Evolutionary conservation across 2,329 filamentous ascomycete species (phyloP).

Genomic region (Colletotrichum magnum): DNA sequence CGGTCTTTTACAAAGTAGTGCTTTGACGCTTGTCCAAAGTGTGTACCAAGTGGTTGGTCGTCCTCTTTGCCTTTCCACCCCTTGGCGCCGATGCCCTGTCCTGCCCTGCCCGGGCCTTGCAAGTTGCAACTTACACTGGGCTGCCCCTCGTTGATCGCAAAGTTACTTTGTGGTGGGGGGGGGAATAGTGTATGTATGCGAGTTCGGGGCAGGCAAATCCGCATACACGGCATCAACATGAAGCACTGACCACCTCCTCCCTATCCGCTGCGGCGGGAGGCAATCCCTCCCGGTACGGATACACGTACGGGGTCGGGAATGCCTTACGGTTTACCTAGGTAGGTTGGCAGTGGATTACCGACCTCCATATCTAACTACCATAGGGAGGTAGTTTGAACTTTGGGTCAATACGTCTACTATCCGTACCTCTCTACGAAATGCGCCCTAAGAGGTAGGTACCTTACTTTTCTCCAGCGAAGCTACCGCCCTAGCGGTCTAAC

Average conservation of each 20-base stretch:
- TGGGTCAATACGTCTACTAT: too few relatives aligned
- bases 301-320: too few relatives aligned
- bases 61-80: slow-evolving; percentile 33
- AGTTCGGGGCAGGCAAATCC: slow-evolving; percentile 34
- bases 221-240: slow-evolving; percentile 19
- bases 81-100: slow-evolving; percentile 1
- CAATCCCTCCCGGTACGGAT: background rate
- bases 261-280: slow-evolving; percentile 26
- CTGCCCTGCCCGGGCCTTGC: slow-evolving; percentile 5
- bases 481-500: too few relatives aligned
- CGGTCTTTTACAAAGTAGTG: too few relatives aligned
- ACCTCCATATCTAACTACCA: too few relatives aligned
- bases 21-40: too few relatives aligned
- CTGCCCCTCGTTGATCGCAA: slow-evolving; percentile 28
- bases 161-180: slow-evolving; percentile 12
- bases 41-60: slow-evolving; percentile 5
- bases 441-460: too few relatives aligned
- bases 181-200: background rate
- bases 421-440: too few relatives aligned
- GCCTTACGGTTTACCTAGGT: too few relatives aligned
- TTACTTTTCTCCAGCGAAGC: too few relatives aligned
- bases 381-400: too few relatives aligned
- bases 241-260: slow-evolving; percentile 32
- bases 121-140: background rate
- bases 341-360: too few relatives aligned